Base-by-base conservation (phyloP, 2,329 filamentous ascomycete species). In the Fusarium sp. region DNA sequence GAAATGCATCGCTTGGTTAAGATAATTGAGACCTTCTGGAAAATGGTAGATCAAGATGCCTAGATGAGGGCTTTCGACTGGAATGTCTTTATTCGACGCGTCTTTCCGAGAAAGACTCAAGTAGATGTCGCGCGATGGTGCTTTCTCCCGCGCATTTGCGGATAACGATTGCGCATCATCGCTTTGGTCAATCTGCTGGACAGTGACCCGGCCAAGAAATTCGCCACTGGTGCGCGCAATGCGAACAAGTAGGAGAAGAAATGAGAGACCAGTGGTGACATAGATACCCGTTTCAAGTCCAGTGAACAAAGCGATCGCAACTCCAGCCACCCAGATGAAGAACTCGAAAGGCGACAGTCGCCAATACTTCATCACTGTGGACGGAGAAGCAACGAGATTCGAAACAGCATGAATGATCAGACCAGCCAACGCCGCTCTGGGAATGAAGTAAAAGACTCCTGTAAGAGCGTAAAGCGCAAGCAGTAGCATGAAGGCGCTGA, bases 361-460 rank as follows among this genome's bases (percentile, higher is more conserved):
- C 93, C 93, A 95, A 82, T 94, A 95, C 66, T 92, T 90, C 81
- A 93, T 94, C 4, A 95, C 86, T 0, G 89, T 91, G 73, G 91
- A 91, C 3, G 93, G 93, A 2, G 91, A 89, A 0, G 92, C 92
- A 75, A 95, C 89, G 50, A 95, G 83, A 76, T 95, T 93, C 73
- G 90, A 90, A 1, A 96, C 93, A 6, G 93, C 93, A 80, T 96
- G 93, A 70, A 96, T 94, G 75, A 96, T 95, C 74, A 96, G 88
- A 29, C 89, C 93, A 1, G 92, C 87, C 10, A 96, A 86, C 3
- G 89, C 86, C 3, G 92, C 87, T 62, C 87, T 90, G 0, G 93
- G 93, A 61, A 96, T 95, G 80, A 92, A 95, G 84, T 89, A 94
- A 84, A 96, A 95, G 35, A 95, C 89, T 0, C 90, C 89, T 0